These are phyloP conservation scores for Pseudocohnilembus persalinus DNA, from an alignment of 169 alveolate species.

Conservation along the genomic window DNA sequence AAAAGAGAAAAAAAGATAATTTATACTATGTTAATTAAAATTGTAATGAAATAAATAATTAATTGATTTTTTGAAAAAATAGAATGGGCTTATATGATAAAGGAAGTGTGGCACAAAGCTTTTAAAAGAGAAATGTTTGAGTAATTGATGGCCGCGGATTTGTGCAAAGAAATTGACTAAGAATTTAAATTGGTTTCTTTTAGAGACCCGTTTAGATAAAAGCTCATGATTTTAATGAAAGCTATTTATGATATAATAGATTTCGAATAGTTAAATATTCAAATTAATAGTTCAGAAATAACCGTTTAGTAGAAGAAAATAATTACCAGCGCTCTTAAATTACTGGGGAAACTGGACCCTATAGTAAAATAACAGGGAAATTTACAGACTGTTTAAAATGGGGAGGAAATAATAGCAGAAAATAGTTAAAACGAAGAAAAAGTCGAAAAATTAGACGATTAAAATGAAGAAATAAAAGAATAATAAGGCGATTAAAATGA, in stretches of 20 bases:
- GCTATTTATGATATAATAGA: constrained; percentile 10
- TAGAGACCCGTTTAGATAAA: constrained; percentile 17
- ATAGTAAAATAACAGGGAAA: neutral
- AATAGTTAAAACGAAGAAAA: too few relatives aligned
- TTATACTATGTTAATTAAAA: too few relatives aligned
- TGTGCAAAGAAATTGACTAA: constrained; percentile 14
- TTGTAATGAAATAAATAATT: too few relatives aligned
- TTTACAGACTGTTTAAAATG: neutral
- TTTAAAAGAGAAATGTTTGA: constrained; percentile 30
- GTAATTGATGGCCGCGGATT: constrained; percentile 15
- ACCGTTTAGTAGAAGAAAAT: neutral
- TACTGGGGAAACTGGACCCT: neutral
- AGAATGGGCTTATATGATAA: constrained; percentile 11
- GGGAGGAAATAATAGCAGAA: neutral
- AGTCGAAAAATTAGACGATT: neutral
- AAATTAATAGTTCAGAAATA: neutral
- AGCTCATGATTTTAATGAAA: neutral
- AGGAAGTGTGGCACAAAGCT: constrained; percentile 21
- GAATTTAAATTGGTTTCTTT: constrained; percentile 6
- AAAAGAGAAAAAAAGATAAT: too few relatives aligned
- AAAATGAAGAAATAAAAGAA: neutral
- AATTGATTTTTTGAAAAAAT: neutral
- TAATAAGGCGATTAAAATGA: neutral
- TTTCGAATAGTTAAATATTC: constrained; percentile 2
- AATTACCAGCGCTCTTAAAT: neutral